Evolutionary conservation across 345 rosid genomes (phyloP).

Genomic region (Adansonia digitata): DNA sequence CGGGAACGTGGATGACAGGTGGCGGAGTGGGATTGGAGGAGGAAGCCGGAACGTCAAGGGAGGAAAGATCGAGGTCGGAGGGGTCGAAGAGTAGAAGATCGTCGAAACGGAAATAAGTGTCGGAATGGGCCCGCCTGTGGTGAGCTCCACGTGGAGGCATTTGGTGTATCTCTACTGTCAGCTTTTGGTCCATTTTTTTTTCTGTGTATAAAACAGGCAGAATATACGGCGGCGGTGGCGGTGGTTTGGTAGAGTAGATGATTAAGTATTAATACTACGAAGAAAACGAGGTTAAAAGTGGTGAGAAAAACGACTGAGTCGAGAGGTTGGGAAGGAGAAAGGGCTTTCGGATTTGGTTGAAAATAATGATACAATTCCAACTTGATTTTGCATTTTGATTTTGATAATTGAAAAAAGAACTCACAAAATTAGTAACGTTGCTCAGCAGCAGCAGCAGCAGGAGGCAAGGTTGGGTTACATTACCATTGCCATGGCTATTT

Average conservation of each 20-base stretch:
- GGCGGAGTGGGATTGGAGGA: conserved; percentile 10
- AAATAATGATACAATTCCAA: too few species aligned
- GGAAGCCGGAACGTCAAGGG: conserved; percentile 40
- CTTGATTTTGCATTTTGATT: too few species aligned
- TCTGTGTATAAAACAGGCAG: not conserved
- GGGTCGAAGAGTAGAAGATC: conserved; percentile 84
- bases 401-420: too few species aligned
- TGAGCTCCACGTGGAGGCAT: conserved; percentile 39
- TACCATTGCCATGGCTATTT: too few species aligned
- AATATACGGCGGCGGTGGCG: not conserved
- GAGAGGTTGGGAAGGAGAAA: too few species aligned
- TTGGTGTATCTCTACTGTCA: conserved; percentile 36
- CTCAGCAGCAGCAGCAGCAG: too few species aligned
- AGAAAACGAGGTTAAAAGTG: too few species aligned
- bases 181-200: conserved; percentile 6
- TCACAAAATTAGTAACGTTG: too few species aligned
- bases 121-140: conserved; percentile 91
- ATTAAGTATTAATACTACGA: too few species aligned
- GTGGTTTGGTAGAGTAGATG: not conserved
- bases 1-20: conserved; percentile 29
- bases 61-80: conserved; percentile 73
- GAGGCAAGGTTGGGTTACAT: too few species aligned
- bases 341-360: too few species aligned
- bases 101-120: conserved; percentile 79
- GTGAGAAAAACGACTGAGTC: too few species aligned